Conservation (phyloP, 2,329 filamentous ascomycete genomes). For the Thielaviopsis euricoi region DNA sequence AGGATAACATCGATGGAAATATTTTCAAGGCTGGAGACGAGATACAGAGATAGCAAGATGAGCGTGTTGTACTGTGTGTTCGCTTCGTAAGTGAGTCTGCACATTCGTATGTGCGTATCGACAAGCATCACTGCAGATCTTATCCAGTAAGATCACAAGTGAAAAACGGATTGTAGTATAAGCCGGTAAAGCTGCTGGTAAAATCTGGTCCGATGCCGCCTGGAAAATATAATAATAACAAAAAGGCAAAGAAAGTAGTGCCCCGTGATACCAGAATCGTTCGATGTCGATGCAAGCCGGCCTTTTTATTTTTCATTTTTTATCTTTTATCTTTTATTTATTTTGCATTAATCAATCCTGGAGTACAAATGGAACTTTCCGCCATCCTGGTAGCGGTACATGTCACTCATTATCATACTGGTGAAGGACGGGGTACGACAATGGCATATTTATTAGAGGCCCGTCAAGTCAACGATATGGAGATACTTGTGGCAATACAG, state of each 20-base stretch:
- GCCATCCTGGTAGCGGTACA: background rate
- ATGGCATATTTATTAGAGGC: background rate
- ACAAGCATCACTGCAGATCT: too few relatives aligned
- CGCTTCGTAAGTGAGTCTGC: too few relatives aligned
- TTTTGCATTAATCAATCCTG: background rate
- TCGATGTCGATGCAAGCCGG: background rate
- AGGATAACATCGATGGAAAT: background rate
- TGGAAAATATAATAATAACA: background rate
- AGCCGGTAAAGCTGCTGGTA: too few relatives aligned
- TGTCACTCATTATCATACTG: too few relatives aligned
- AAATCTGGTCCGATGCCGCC: background rate
- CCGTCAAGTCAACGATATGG: background rate
- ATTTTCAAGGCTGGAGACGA: background rate
- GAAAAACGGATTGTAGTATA: too few relatives aligned
- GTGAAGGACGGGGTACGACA: background rate
- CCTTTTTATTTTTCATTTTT: background rate
- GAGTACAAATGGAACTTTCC: background rate
- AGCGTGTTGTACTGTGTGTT: background rate
- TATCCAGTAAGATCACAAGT: too few relatives aligned
- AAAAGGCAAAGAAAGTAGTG: background rate
- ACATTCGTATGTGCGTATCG: too few relatives aligned
- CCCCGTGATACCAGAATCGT: background rate
- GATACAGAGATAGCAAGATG: background rate
- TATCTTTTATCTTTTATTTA: too few relatives aligned
- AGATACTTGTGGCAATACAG: background rate